Evolutionary conservation across 768 basidiomycete genomes (phyloP).

Genomic region (Pleurotus ostreatus): DNA sequence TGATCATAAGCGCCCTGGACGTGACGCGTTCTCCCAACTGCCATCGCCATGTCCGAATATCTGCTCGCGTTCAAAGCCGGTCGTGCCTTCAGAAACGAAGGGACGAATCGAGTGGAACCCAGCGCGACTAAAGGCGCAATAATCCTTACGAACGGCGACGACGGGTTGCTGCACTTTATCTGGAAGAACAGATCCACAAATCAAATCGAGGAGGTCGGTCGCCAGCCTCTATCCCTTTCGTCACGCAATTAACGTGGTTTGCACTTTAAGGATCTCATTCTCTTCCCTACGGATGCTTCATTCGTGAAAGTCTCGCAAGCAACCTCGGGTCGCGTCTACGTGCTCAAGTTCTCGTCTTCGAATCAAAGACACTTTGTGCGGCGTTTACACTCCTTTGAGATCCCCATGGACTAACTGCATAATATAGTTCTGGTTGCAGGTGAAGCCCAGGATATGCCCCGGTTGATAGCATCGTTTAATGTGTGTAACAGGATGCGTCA

Average conservation of each 20-base stretch:
- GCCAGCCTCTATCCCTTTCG: neutral
- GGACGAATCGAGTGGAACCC: slow-evolving; percentile 66
- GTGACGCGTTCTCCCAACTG: neutral
- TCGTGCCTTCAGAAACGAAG: slow-evolving; percentile 65
- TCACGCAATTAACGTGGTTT: neutral
- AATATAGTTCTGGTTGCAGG: slow-evolving; percentile 87
- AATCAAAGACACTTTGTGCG: slow-evolving; percentile 86
- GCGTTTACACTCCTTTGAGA: slow-evolving; percentile 12
- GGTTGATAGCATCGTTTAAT: neutral
- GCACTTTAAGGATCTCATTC: slow-evolving; percentile 66
- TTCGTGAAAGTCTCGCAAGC: slow-evolving; percentile 74
- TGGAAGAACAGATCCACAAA: slow-evolving; percentile 74
- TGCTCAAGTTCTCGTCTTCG: slow-evolving; percentile 89
- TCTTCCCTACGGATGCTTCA: slow-evolving; percentile 83
- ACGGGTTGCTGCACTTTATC: slow-evolving; percentile 72
- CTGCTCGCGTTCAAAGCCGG: slow-evolving; percentile 67
- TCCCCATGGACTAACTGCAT: slow-evolving; percentile 9
- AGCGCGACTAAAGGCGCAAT: slow-evolving; percentile 71
- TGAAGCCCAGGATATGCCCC: slow-evolving; percentile 20
- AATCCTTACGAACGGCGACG: slow-evolving; percentile 63
- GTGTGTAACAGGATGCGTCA: slow-evolving; percentile 54
- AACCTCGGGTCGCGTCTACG: slow-evolving; percentile 65
- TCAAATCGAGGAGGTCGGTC: slow-evolving; percentile 55
- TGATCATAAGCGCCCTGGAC: neutral
- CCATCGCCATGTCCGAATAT: slow-evolving; percentile 31